These are phyloP conservation scores for Fremontodendron californicum DNA, from an alignment of 345 rosid genomes.

Conservation along the genomic window DNA sequence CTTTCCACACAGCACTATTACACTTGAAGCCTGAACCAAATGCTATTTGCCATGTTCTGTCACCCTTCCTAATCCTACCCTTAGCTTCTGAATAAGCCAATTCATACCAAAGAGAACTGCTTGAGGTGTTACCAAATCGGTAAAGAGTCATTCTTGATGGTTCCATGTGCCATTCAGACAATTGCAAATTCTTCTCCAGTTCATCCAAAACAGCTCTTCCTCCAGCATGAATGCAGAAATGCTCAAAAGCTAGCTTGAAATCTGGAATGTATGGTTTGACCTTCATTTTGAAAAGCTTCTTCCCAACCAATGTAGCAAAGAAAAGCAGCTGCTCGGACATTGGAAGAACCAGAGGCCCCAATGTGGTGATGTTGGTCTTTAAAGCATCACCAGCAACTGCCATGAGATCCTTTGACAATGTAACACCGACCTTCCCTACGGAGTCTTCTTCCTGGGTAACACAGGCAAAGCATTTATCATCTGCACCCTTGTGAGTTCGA, in stretches of 20 bases:
- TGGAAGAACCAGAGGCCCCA: conserved; percentile 52
- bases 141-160: no score
- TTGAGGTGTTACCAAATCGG: no score
- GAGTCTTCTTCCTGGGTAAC: no score
- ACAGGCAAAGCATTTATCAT: conserved; percentile 42
- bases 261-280: conserved; percentile 51
- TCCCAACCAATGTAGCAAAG: conserved; percentile 38
- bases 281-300: conserved; percentile 44
- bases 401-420: conserved; percentile 48
- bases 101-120: no score
- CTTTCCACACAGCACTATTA: no score
- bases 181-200: no score
- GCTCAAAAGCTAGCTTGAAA: conserved; percentile 57
- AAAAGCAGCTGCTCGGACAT: conserved; percentile 45
- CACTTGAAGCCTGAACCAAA: conserved; percentile 63
- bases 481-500: conserved; percentile 49
- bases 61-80: no score
- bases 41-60: no score
- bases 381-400: conserved; percentile 59
- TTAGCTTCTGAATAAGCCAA: no score
- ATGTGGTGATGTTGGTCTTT: conserved; percentile 61
- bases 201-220: no score
- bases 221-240: conserved; percentile 54
- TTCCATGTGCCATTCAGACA: no score
- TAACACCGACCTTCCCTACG: conserved; percentile 35